Evolutionary conservation across 352 stramenopile species (phyloP), one percentile per base, ranked within the genome.

Genomic region (Phytophthora hybrid): DNA sequence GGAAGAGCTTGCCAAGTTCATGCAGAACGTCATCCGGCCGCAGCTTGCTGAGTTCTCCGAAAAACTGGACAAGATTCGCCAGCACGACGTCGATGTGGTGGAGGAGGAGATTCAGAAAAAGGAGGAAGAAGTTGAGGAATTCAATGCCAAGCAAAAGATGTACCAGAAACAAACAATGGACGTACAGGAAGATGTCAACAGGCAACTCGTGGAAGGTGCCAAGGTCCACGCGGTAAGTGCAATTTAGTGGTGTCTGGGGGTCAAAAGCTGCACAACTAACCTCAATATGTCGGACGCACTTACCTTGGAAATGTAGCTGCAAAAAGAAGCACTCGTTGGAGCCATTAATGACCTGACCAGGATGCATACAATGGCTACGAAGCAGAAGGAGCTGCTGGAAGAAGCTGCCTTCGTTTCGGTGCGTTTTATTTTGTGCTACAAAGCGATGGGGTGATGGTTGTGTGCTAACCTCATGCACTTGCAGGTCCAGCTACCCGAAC

Each of bases 331-430:
- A 8, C 73, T 95, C 32, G 82, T 90, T 63, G 83, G 81, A 4
- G 87, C 87, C 8, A 89, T 93, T 49, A 74, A 85, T 51, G 85
- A 93, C 32, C 49, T 95, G 6, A 81, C 87, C 10, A 80, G 56
- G 9, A 93, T 94, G 84, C 84, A 94, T 54, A 66, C 71, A 47
- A 85, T 92, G 67, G 86, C 85, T 4, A 86, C 78, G 1, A 88
- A 86, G 58, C 88, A 95, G 58, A 88, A 89, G 19, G 79, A 91
- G 13, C 58, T 93, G 52, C 71, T 95, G 3, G 88, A 95, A 71
- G 87, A 93, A 74, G 87, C 84, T 39, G 88, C 88, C 8, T 95
- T 95, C 55, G 81, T 92, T 7, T 93, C 88, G 64, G 88, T 95
- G 54, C 29, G 79, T 77, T 5, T 44, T 44, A 3, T 16, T 13